Conservation (phyloP, 2,329 filamentous ascomycete species). For the Botrytis galanthina region DNA sequence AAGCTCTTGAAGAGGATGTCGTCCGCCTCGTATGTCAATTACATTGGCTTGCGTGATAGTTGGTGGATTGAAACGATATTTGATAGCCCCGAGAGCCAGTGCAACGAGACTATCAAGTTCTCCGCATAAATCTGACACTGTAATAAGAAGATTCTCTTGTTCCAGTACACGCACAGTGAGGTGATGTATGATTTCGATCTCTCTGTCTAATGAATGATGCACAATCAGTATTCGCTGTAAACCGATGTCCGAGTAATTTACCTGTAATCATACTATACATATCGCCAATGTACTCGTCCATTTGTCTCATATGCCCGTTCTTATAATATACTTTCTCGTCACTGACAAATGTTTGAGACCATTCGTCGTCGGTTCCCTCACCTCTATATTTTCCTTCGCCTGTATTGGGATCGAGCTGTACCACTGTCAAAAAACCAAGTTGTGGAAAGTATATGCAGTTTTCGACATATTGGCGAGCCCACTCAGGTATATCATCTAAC, state of each 20-base stretch:
- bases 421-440: slow-evolving; percentile 81
- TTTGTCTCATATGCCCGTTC: slow-evolving; percentile 72
- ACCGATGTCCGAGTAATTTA: slow-evolving; percentile 39
- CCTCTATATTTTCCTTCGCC: slow-evolving; percentile 64
- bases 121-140: slow-evolving; percentile 76
- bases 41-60: slow-evolving; percentile 67
- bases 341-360: slow-evolving; percentile 76
- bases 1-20: slow-evolving; percentile 84
- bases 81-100: slow-evolving; percentile 71
- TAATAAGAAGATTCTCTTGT: slow-evolving; percentile 63
- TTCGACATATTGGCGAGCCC: slow-evolving; percentile 51
- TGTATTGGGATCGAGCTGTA: slow-evolving; percentile 59
- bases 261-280: slow-evolving; percentile 81
- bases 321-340: slow-evolving; percentile 80
- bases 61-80: slow-evolving; percentile 70
- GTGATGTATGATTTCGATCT: slow-evolving; percentile 83
- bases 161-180: slow-evolving; percentile 70
- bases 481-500: slow-evolving; percentile 58
- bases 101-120: slow-evolving; percentile 85
- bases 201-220: slow-evolving; percentile 57
- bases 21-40: slow-evolving; percentile 72
- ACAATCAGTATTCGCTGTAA: not conserved
- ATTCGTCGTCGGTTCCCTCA: slow-evolving; percentile 53
- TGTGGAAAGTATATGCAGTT: slow-evolving; percentile 92
- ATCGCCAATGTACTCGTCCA: slow-evolving; percentile 82